Evolutionary conservation across 2,329 filamentous ascomycete species (phyloP).

Genomic region (Diplodia corticola): DNA sequence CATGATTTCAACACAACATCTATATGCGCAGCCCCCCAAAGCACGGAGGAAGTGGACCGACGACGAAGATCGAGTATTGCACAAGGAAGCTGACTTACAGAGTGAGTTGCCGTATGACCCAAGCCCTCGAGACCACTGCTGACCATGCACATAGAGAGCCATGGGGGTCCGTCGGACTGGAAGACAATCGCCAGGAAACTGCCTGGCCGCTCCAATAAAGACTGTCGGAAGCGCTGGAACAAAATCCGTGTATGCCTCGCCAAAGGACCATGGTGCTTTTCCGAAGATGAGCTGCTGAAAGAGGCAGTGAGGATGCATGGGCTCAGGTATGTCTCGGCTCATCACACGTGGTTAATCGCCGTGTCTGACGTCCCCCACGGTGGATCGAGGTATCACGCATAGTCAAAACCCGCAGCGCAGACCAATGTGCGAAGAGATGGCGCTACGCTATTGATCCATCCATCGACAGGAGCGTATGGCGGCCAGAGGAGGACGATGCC

Average conservation of each 20-base stretch:
- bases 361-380: background rate
- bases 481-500: background rate
- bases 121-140: too few species aligned
- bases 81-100: background rate
- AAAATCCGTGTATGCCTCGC: constrained; percentile 18
- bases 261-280: constrained; percentile 20
- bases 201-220: constrained; percentile 24
- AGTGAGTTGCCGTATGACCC: background rate
- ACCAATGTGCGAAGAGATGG: constrained; percentile 12
- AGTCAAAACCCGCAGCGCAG: background rate
- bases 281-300: constrained; percentile 13
- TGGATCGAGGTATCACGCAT: constrained; percentile 1
- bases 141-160: background rate
- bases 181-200: constrained; percentile 12
- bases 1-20: background rate
- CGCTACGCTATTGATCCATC: background rate
- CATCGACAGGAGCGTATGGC: background rate
- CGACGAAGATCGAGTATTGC: background rate
- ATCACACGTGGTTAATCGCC: too few species aligned
- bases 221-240: constrained; percentile 25
- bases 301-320: background rate
- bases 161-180: constrained; percentile 5
- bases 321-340: background rate
- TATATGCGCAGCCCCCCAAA: background rate
- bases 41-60: background rate